These are phyloP conservation scores for Effrenium voratum DNA, from an alignment of 73 alveolate genomes.

Conservation along the genomic window DNA sequence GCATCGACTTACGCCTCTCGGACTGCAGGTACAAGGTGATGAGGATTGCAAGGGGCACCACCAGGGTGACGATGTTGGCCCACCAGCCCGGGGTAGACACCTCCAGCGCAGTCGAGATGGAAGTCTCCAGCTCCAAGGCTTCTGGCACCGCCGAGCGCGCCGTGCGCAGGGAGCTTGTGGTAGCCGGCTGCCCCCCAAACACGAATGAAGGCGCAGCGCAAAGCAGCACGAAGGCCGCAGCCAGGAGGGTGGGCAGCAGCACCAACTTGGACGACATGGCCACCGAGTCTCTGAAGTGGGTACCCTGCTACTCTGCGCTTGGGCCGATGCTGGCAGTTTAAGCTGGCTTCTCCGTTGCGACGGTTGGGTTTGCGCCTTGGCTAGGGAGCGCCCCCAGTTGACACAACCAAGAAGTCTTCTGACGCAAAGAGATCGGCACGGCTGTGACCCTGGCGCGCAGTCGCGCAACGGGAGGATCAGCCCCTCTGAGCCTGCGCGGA, in stretches of 20 bases:
- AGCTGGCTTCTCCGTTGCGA: too few species aligned
- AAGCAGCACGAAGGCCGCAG: slow-evolving; percentile 2
- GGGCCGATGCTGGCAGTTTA: too few species aligned
- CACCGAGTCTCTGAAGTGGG: too few species aligned
- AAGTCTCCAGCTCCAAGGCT: slow-evolving; percentile 43
- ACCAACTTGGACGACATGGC: slow-evolving; percentile 26
- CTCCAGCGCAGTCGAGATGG: slow-evolving; percentile 52
- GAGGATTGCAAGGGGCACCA: slow-evolving; percentile 43
- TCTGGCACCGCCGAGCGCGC: slow-evolving; percentile 48
- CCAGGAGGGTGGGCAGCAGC: slow-evolving; percentile 30
- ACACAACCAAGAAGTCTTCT: too few species aligned
- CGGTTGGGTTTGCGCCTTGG: too few species aligned
- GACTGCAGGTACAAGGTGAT: slow-evolving; percentile 49
- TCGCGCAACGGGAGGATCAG: too few species aligned
- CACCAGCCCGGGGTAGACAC: slow-evolving; percentile 63
- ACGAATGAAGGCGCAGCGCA: slow-evolving; percentile 37
- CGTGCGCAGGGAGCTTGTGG: not conserved
- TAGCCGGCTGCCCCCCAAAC: slow-evolving; percentile 14
- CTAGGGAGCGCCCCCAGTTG: too few species aligned
- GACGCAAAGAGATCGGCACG: too few species aligned
- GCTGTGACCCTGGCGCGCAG: too few species aligned
- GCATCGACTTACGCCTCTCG: slow-evolving; percentile 10
- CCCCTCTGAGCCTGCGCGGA: too few species aligned
- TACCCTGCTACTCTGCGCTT: too few species aligned
- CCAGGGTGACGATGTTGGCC: slow-evolving; percentile 60